Conservation (phyloP, 352 stramenopile species). For the Pythium phragmiticola region DNA sequence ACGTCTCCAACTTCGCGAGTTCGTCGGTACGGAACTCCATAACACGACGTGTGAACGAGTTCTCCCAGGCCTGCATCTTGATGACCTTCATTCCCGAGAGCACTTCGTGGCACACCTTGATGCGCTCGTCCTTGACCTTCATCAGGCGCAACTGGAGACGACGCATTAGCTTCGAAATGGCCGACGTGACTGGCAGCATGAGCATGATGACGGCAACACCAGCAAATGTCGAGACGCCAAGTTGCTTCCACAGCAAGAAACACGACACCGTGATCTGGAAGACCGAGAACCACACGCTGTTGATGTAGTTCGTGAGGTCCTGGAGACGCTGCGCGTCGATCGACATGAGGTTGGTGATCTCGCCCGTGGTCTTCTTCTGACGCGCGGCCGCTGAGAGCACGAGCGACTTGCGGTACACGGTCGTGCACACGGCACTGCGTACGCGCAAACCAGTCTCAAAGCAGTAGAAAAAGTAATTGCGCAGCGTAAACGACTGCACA, state of each 20-base stretch:
- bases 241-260: constrained; percentile 67
- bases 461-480: constrained; percentile 87
- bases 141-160: constrained; percentile 88
- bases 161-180: constrained; percentile 88
- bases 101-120: constrained; percentile 95
- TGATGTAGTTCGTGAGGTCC: constrained; percentile 93
- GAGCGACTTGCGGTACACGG: constrained; percentile 85
- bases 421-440: constrained; percentile 67
- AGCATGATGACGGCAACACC: constrained; percentile 93
- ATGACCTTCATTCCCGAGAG: constrained; percentile 95
- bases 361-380: constrained; percentile 84
- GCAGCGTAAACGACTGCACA: constrained; percentile 69
- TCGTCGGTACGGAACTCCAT: constrained; percentile 63
- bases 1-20: constrained; percentile 56
- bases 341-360: constrained; percentile 98
- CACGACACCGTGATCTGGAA: constrained; percentile 83
- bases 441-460: constrained; percentile 78
- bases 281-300: constrained; percentile 88
- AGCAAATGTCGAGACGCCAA: constrained; percentile 86
- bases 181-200: constrained; percentile 90
- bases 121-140: constrained; percentile 91
- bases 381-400: constrained; percentile 73
- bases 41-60: constrained; percentile 65
- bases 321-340: constrained; percentile 96
- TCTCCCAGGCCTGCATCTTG: constrained; percentile 97